Conservation (phyloP, 2,329 filamentous ascomycete species). For the Alternaria dauci region DNA sequence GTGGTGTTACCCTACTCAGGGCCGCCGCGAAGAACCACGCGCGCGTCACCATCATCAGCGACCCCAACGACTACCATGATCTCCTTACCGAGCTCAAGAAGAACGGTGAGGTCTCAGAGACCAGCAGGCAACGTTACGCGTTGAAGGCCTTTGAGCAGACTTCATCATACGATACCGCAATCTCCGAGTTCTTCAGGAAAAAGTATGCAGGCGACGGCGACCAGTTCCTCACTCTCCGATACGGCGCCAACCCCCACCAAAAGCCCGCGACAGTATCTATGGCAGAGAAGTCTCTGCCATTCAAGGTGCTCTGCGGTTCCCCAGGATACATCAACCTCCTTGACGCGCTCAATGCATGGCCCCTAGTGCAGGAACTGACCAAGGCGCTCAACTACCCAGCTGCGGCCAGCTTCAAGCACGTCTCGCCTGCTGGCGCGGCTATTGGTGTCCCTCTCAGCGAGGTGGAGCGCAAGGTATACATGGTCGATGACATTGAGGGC, state of each 20-base stretch:
- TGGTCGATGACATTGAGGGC: slow-evolving; percentile 93
- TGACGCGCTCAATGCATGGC: slow-evolving; percentile 96
- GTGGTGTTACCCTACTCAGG: slow-evolving; percentile 90
- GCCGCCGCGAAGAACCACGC: slow-evolving; percentile 98
- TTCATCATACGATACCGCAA: slow-evolving; percentile 93
- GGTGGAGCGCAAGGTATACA: slow-evolving; percentile 96
- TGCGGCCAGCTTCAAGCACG: slow-evolving; percentile 96
- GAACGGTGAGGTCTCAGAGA: slow-evolving; percentile 82
- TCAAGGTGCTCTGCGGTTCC: slow-evolving; percentile 88
- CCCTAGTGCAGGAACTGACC: slow-evolving; percentile 94
- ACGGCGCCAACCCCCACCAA: slow-evolving; percentile 97
- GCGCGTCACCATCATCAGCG: slow-evolving; percentile 93
- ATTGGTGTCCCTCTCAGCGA: slow-evolving; percentile 87
- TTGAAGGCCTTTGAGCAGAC: slow-evolving; percentile 99
- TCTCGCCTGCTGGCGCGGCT: slow-evolving; percentile 94
- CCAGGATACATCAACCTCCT: slow-evolving; percentile 98
- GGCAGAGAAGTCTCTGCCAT: slow-evolving; percentile 78
- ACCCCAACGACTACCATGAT: slow-evolving; percentile 90
- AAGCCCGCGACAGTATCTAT: slow-evolving; percentile 91
- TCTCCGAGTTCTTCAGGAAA: slow-evolving; percentile 97
- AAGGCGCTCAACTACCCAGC: slow-evolving; percentile 85
- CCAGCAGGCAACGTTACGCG: slow-evolving; percentile 86
- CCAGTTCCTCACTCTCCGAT: slow-evolving; percentile 86
- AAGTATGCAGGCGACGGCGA: slow-evolving; percentile 87
- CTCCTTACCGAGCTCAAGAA: slow-evolving; percentile 92